Conservation (phyloP, 768 basidiomycete species). For the Dioszegia hungarica region DNA sequence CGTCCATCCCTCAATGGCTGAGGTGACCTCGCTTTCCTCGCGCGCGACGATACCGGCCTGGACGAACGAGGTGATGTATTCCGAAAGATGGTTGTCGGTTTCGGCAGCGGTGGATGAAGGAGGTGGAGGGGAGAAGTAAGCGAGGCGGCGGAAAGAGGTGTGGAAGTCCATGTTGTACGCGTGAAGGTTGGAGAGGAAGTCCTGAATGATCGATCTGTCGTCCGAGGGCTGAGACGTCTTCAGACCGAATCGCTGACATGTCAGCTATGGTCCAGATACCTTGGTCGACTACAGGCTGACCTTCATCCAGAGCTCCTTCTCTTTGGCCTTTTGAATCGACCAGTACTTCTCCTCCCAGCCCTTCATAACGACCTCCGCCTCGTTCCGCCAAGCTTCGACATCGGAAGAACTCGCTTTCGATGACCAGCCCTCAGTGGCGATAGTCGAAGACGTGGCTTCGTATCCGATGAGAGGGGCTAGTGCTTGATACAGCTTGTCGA, state of each 20-base stretch:
- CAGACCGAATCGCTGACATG: conserved; percentile 68
- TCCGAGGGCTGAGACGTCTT: conserved; percentile 58
- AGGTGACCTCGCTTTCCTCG: conserved; percentile 21
- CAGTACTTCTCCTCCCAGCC: conserved; percentile 64
- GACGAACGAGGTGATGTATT: conserved; percentile 46
- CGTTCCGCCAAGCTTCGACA: conserved; percentile 57
- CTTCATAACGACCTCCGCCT: conserved; percentile 61
- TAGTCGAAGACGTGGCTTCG: too few relatives aligned
- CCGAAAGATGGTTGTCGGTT: conserved; percentile 45
- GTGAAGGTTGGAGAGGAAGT: conserved; percentile 71
- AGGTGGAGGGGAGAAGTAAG: conserved; percentile 54
- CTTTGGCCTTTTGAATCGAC: conserved; percentile 50
- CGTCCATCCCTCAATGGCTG: conserved; percentile 57
- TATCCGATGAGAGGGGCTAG: conserved; percentile 82
- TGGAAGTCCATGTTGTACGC: conserved; percentile 79
- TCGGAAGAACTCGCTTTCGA: conserved; percentile 62
- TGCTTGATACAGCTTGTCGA: conserved; percentile 59
- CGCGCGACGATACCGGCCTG: conserved; percentile 53
- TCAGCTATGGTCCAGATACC: not conserved
- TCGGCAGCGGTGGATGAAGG: not conserved
- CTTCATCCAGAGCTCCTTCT: conserved; percentile 56
- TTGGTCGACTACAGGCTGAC: conserved; percentile 46
- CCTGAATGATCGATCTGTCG: conserved; percentile 59
- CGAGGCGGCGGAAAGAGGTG: conserved; percentile 70
- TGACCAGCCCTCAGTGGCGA: too few relatives aligned